Evolutionary conservation across 83 land plant species (phyloP), one percentile per base, ranked within the genome.

Genomic region (Picea engelmannii): DNA sequence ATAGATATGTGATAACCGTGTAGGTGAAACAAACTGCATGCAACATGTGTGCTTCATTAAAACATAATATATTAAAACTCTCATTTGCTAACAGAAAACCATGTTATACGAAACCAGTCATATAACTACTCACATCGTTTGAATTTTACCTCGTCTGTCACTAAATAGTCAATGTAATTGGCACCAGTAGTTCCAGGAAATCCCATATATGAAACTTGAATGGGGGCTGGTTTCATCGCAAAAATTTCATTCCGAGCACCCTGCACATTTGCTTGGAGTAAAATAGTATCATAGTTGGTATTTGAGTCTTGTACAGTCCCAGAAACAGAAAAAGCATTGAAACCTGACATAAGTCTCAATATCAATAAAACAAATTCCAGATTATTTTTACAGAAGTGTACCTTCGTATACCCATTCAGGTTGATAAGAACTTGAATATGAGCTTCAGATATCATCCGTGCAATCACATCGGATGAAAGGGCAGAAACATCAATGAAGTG

Each of bases 161-260:
- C 97, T 84, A 98, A 81, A 84, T 98, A 98, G 71, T 98, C 90
- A 76, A 98, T 98, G 83, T 98, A 98, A 69, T 81, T 83, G 61
- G 99, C 99, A 67, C 99, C 99, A 12, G 96, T 98, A 0, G 99
- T 98, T 35, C 97, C 97, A 68, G 99, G 99, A 85, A 98, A 98
- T 16, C 99, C 99, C 99, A 98, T 98, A 78, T 98, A 98, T 4
- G 99, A 98, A 47, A 98, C 93, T 80, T 98, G 99, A 75, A 98
- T 91, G 15, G 99, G 99, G 35, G 99, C 98, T 80, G 99, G 99
- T 84, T 93, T 91, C 96, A 98, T 94, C 44, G 99, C 96, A 92
- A 98, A 98, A 68, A 98, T 96, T 85, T 98, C 99, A 90, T 95
- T 98, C 44, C 97, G 88, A 8, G 99, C 99, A 38, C 99, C 99